Conservation (phyloP, 352 stramenopile species). For the Pythium brachiatum region DNA sequence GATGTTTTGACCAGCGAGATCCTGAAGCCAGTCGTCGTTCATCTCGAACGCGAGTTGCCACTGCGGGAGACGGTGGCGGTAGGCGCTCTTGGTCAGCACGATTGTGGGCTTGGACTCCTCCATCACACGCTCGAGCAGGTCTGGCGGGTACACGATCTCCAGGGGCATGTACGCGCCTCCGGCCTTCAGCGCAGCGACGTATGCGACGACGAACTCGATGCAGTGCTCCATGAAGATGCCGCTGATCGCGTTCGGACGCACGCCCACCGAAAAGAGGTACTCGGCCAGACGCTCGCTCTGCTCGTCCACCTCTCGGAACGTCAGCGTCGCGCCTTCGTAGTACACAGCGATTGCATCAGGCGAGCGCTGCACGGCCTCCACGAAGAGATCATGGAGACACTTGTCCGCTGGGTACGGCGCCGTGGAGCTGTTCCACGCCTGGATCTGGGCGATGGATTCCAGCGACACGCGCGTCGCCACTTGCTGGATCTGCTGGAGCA, state of each 20-base stretch:
- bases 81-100: constrained; percentile 82
- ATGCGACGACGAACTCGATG: constrained; percentile 89
- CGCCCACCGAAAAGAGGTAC: constrained; percentile 58
- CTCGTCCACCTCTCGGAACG: constrained; percentile 66
- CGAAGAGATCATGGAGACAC: constrained; percentile 84
- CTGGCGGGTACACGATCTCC: constrained; percentile 88
- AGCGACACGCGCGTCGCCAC: constrained; percentile 35
- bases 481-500: constrained; percentile 38
- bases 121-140: constrained; percentile 87
- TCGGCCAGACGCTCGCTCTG: constrained; percentile 65
- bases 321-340: constrained; percentile 67
- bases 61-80: constrained; percentile 54
- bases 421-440: constrained; percentile 46
- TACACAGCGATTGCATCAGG: constrained; percentile 67
- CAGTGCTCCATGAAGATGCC: constrained; percentile 92
- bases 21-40: constrained; percentile 52
- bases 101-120: constrained; percentile 85
- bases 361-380: constrained; percentile 55
- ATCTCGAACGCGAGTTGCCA: constrained; percentile 73
- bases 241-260: constrained; percentile 67
- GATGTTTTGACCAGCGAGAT: constrained; percentile 29
- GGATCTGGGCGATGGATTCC: constrained; percentile 48
- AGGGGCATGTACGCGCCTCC: constrained; percentile 90
- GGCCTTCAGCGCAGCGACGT: constrained; percentile 89
- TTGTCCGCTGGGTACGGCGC: constrained; percentile 61